phyloP scores from a whole-genome alignment of 139 green algal species.

The Desmodesmus armatus region DNA sequence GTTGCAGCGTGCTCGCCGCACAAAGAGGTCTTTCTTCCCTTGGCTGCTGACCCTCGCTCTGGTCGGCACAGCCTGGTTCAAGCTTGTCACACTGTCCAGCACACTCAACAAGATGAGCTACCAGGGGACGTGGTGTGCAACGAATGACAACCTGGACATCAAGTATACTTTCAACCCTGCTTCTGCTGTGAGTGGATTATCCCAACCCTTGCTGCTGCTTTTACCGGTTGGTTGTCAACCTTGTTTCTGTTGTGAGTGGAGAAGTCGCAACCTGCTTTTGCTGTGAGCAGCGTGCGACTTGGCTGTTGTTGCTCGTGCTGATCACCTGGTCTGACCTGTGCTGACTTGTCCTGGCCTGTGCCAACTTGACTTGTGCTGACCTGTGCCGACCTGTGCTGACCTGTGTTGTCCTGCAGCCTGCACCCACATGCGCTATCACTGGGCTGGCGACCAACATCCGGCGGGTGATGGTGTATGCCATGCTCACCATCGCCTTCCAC shows the following conservation, averaged over 20 bases:
- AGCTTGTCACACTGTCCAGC: constrained; percentile 38
- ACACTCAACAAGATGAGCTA: constrained; percentile 44
- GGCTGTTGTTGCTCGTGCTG: no score
- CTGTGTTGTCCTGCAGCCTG: neutral
- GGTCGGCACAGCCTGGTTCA: constrained; percentile 41
- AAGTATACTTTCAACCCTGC: constrained; percentile 33
- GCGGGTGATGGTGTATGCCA: constrained; percentile 22
- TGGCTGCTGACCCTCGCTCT: constrained; percentile 35
- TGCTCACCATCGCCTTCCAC: constrained; percentile 47
- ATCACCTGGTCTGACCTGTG: no score
- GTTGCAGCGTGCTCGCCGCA: constrained; percentile 36
- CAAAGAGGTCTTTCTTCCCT: constrained; percentile 29
- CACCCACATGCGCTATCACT: neutral
- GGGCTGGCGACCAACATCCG: neutral
- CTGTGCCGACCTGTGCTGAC: no score
- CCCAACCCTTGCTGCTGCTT: no score
- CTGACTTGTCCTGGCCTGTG: no score
- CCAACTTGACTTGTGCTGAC: no score
- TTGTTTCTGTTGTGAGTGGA: no score
- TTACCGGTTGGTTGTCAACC: no score
- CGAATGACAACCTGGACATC: constrained; percentile 38
- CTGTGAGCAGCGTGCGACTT: no score
- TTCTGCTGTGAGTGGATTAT: neutral
- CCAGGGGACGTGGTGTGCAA: constrained; percentile 27
- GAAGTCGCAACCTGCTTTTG: no score